These are phyloP conservation scores for Fusarium sp. DNA, from an alignment of 2,329 filamentous ascomycete genomes.

Conservation along the genomic window DNA sequence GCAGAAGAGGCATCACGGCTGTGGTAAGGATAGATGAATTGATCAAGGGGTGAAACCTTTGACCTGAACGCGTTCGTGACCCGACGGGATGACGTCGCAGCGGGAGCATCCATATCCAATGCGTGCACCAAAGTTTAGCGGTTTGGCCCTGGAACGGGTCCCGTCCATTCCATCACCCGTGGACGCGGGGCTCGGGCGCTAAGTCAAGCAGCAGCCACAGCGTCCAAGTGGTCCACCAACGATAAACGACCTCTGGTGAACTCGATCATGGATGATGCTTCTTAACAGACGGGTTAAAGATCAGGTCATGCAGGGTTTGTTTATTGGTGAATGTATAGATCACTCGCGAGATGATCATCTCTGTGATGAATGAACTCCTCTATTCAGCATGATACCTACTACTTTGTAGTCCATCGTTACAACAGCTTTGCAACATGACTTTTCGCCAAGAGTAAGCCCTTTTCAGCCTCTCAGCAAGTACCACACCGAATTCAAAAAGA, in stretches of 20 bases:
- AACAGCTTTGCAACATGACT: not conserved
- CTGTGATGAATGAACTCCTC: not conserved
- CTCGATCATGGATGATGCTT: not conserved
- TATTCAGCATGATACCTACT: not conserved
- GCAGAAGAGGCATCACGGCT: not conserved
- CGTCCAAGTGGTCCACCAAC: not conserved
- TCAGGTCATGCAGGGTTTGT: not conserved
- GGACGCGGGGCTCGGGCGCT: constrained; percentile 27
- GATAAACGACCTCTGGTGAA: not conserved
- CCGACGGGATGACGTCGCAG: constrained; percentile 11
- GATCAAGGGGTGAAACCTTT: not conserved
- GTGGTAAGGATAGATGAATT: not conserved
- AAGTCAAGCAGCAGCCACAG: constrained; percentile 2
- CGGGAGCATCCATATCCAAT: not conserved
- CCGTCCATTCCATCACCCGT: not conserved
- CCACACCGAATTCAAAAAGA: not conserved
- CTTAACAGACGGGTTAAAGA: not conserved
- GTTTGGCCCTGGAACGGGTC: constrained; percentile 4
- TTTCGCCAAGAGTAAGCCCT: not conserved
- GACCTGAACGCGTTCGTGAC: not conserved
- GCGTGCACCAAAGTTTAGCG: constrained; percentile 11
- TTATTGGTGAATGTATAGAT: not conserved
- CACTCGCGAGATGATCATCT: not conserved
- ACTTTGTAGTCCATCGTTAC: not conserved
- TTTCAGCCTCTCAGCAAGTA: not conserved